A percentile compares a stretch with the other conserved stretches of the same genome.
phyloP scores from a whole-genome alignment of 2,329 filamentous ascomycete species.

The Nectriaceae sp. region DNA sequence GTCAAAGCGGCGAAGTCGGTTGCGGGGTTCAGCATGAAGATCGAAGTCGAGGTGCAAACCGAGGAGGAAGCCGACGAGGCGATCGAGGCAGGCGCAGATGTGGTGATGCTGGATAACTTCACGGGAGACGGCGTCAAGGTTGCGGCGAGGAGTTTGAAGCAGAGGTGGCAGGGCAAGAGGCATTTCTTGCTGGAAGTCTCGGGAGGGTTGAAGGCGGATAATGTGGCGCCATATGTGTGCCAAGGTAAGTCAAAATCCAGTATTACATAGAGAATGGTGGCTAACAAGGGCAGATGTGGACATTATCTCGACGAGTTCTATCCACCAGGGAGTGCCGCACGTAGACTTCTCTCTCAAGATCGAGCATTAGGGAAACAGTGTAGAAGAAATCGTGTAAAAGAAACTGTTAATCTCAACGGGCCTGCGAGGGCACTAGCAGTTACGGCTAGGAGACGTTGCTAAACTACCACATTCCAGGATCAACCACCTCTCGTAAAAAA shows the following conservation, averaged over 20 bases:
- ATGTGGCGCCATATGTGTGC: slow-evolving; percentile 80
- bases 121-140: slow-evolving; percentile 73
- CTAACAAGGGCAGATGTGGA: slow-evolving; percentile 70
- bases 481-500: too few species aligned
- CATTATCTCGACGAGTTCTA: slow-evolving; percentile 93
- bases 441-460: too few species aligned
- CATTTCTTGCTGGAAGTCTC: slow-evolving; percentile 89
- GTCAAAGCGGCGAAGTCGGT: slow-evolving; percentile 81
- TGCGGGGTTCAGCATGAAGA: slow-evolving; percentile 87
- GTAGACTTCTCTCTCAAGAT: slow-evolving; percentile 98
- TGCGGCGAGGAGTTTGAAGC: slow-evolving; percentile 75
- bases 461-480: too few species aligned
- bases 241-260: slow-evolving; percentile 53
- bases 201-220: slow-evolving; percentile 82
- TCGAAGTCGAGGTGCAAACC: slow-evolving; percentile 93
- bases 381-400: not conserved
- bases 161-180: slow-evolving; percentile 73
- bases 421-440: too few species aligned
- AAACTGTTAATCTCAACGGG: not conserved
- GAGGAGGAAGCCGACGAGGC: slow-evolving; percentile 90
- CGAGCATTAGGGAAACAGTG: slow-evolving; percentile 32
- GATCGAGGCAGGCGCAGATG: slow-evolving; percentile 85
- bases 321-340: slow-evolving; percentile 92
- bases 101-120: slow-evolving; percentile 98
- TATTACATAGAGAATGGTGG: not conserved